Evolutionary conservation across 2,329 filamentous ascomycete genomes (phyloP).

Genomic region (Phialocephala subalpina): DNA sequence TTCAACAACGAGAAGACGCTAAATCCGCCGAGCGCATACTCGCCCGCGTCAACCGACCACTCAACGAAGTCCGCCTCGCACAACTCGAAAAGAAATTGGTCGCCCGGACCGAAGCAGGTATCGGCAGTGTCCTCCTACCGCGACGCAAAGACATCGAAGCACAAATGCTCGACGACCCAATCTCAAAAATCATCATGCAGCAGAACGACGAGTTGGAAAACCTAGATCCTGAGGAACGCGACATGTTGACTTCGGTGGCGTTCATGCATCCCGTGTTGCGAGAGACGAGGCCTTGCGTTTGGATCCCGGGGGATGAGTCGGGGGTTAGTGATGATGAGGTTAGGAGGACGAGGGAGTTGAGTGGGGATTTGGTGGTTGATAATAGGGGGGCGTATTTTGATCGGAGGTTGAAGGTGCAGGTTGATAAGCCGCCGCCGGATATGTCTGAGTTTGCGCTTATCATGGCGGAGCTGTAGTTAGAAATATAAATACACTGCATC

Average conservation of each 20-base stretch:
- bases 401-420: constrained; percentile 63
- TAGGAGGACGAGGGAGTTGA: constrained; percentile 71
- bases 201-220: constrained; percentile 89
- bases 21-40: constrained; percentile 39
- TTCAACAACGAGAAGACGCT: constrained; percentile 56
- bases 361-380: constrained; percentile 78
- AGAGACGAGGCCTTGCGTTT: constrained; percentile 83
- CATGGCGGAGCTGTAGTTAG: constrained; percentile 38
- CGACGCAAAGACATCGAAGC: constrained; percentile 70
- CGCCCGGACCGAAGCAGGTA: constrained; percentile 19
- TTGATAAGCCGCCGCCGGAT: constrained; percentile 44
- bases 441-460: constrained; percentile 42
- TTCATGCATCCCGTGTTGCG: constrained; percentile 90
- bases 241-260: constrained; percentile 81
- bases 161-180: constrained; percentile 61
- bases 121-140: constrained; percentile 24
- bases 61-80: constrained; percentile 31
- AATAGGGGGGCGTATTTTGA: constrained; percentile 90
- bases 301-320: constrained; percentile 89
- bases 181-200: constrained; percentile 37
- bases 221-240: constrained; percentile 87
- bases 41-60: constrained; percentile 31
- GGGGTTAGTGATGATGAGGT: constrained; percentile 93
- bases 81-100: constrained; percentile 31
- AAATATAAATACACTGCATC: background rate